Percentiles rank a stretch among this genome's conserved stretches.
Evolutionary conservation across 2,329 filamentous ascomycete genomes (phyloP).

Genomic region (Neofusicoccum laricinum): DNA sequence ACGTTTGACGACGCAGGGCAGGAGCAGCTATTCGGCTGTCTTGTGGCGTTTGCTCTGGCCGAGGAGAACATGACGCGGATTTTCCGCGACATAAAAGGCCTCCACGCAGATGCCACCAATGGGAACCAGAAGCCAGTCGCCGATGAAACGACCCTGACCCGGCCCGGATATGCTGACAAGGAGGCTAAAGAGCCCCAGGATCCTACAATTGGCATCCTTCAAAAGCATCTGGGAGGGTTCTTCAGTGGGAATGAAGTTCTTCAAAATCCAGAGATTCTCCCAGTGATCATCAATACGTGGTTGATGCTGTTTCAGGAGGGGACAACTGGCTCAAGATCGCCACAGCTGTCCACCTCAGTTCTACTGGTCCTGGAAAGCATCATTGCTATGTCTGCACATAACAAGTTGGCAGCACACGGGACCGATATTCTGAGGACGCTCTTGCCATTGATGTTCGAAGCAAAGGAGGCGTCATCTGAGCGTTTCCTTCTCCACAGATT

Average conservation of each 20-base stretch:
- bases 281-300: conserved; percentile 40
- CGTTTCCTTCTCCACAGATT: conserved; percentile 58
- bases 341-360: conserved; percentile 34
- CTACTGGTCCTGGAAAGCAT: conserved; percentile 36
- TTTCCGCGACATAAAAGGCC: conserved; percentile 48
- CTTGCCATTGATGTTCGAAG: conserved; percentile 30
- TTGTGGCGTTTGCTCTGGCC: conserved; percentile 77
- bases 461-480: not conserved
- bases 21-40: conserved; percentile 78
- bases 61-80: conserved; percentile 71
- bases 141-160: not conserved
- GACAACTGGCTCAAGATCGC: conserved; percentile 31
- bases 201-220: conserved; percentile 20
- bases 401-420: conserved; percentile 36
- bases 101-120: not conserved
- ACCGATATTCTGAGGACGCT: conserved; percentile 35
- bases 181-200: conserved; percentile 16
- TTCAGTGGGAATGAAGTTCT: conserved; percentile 41
- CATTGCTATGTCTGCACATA: conserved; percentile 33
- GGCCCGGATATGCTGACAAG: not conserved
- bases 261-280: conserved; percentile 40
- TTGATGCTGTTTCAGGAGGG: conserved; percentile 31
- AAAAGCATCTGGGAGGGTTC: conserved; percentile 29
- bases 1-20: conserved; percentile 35
- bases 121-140: conserved; percentile 25